Evolutionary conservation across 371 early-diverging fungal species (phyloP), one percentile per base, ranked within the genome.

Genomic region (Mortierella polycephala): DNA sequence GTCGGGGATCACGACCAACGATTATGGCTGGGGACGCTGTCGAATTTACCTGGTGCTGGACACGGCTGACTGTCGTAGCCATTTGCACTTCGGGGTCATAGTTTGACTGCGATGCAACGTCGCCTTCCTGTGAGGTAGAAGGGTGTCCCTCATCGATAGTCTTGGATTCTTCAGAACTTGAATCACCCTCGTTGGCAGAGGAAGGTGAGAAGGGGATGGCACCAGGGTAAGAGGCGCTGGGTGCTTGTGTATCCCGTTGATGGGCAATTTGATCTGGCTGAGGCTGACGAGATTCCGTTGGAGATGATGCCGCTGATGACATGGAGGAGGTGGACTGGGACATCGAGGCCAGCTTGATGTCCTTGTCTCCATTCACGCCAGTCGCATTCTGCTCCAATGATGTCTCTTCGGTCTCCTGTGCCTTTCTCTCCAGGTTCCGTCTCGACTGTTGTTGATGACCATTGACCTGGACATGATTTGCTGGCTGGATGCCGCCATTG

Each of bases 41-140:
- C 5, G 41, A 6, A 7, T 23, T 30, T 5, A 30, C 44, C 46
- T 59, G 71, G 14, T 56, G 64, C 2, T 64, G 69, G 44, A 64
- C 40, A 39, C 69, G 74, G 44, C 56, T 69, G 21, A 55, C 69
- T 10, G 69, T 40, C 3, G 68, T 64, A 7, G 74, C 74, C 20
- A 74, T 45, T 21, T 69, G 74, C 14, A 69, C 52, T 23, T 74
- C 74, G 4, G 74, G 53, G 12, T 74, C 74, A 30, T 60, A 64
- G 57, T 57, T 68, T 5, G 54, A 52, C 21, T 51, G 56, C 8
- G 57, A 67, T 18, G 16, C 54, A 39, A n/a, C 18, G 30, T 64
- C 57, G 51, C 67, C 69, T 12, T 74, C 74, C 39, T 42, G 45
- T 23, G 60, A 65, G 3, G 23, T 56, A 0, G 52, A 60, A 55